Conservation (phyloP, 2,329 filamentous ascomycete species). For the Fusarium zealandicum region DNA sequence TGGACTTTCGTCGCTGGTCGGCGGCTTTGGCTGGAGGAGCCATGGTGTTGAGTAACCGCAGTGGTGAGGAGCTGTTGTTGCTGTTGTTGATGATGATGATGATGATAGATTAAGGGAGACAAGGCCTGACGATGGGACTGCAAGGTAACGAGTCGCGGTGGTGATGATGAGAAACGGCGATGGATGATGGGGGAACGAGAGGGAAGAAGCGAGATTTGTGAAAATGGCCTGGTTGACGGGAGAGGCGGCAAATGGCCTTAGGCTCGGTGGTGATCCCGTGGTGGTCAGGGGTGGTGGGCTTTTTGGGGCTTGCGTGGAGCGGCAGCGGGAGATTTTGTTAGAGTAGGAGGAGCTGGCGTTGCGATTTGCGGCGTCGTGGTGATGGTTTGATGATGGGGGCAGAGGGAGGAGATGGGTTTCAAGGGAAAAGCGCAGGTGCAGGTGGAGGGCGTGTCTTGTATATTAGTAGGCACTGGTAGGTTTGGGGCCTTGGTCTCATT, state of each 20-base stretch:
- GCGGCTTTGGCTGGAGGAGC: slow-evolving; percentile 45
- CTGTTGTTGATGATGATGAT: slow-evolving; percentile 11
- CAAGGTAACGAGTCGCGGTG: slow-evolving; percentile 4
- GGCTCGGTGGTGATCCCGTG: slow-evolving; percentile 42
- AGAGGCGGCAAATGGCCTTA: slow-evolving; percentile 40
- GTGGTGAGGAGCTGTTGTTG: slow-evolving; percentile 19
- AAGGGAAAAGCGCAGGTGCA: slow-evolving; percentile 38
- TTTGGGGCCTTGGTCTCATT: slow-evolving; percentile 51
- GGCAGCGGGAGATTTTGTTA: slow-evolving; percentile 36
- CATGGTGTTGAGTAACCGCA: slow-evolving; percentile 39
- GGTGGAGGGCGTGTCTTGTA: slow-evolving; percentile 48
- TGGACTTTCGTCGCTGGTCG: slow-evolving; percentile 50
- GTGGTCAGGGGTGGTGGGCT: slow-evolving; percentile 43
- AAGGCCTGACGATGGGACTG: slow-evolving; percentile 10
- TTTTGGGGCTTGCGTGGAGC: slow-evolving; percentile 43
- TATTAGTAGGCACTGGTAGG: slow-evolving; percentile 4
- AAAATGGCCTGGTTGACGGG: slow-evolving; percentile 38
- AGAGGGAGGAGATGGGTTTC: slow-evolving; percentile 30
- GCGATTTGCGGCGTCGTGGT: slow-evolving; percentile 38
- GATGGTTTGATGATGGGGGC: slow-evolving; percentile 38
- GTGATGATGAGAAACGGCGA: slow-evolving; percentile 15
- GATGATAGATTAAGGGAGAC: slow-evolving; percentile 5
- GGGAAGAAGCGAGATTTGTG: slow-evolving; percentile 32
- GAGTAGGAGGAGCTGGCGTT: slow-evolving; percentile 29
- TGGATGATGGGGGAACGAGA: slow-evolving; percentile 16